Evolutionary conservation across 306 rosid species (phyloP).

Genomic region (Glycyrrhiza uralensis): DNA sequence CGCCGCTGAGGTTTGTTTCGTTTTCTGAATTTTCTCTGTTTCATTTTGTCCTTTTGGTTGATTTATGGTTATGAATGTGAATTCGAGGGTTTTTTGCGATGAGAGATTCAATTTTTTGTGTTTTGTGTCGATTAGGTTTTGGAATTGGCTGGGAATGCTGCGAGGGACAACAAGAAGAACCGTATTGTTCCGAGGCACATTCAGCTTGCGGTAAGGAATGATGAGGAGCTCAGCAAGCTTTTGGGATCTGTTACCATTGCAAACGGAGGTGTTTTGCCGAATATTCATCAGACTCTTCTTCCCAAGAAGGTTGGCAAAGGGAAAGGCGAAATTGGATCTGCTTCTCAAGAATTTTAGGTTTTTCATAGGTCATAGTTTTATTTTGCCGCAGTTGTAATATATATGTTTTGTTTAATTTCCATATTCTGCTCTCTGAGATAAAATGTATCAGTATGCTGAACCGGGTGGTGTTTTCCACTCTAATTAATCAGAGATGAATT

Average conservation of each 20-base stretch:
- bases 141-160: slow-evolving; percentile 87
- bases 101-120: too few species aligned
- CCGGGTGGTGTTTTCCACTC: not conserved
- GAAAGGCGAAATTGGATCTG: slow-evolving; percentile 79
- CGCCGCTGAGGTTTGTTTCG: slow-evolving; percentile 68
- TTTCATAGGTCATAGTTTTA: not conserved
- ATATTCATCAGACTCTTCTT: slow-evolving; percentile 64
- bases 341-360: slow-evolving; percentile 76
- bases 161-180: slow-evolving; percentile 89
- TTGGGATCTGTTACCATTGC: slow-evolving; percentile 78
- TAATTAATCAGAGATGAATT: not conserved
- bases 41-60: not conserved
- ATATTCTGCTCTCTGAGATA: not conserved
- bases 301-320: slow-evolving; percentile 78
- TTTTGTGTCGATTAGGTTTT: slow-evolving; percentile 42
- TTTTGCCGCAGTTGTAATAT: slow-evolving; percentile 31
- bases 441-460: not conserved
- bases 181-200: slow-evolving; percentile 88
- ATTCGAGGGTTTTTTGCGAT: not conserved
- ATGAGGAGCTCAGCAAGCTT: slow-evolving; percentile 81
- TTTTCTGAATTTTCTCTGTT: not conserved
- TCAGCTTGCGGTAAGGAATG: slow-evolving; percentile 82
- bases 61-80: not conserved
- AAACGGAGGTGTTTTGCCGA: slow-evolving; percentile 71
- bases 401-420: not conserved